phyloP scores from a whole-genome alignment of 805 yeast genomes.

The Yamadazyma laniorum region DNA sequence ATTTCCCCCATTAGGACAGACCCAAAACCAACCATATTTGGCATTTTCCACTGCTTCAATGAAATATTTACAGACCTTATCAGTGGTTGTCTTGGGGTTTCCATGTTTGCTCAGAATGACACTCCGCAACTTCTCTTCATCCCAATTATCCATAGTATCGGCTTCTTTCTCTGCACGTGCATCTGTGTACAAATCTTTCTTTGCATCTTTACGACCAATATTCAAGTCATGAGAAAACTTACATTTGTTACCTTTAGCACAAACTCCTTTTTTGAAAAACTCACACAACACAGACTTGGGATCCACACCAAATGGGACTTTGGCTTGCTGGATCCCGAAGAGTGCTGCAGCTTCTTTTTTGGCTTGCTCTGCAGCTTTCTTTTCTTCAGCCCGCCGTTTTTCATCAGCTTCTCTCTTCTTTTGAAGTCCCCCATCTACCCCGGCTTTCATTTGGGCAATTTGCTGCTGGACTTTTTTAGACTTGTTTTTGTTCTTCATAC shows the following conservation, averaged over 20 bases:
- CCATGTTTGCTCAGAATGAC: conserved; percentile 93
- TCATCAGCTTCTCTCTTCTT: conserved; percentile 76
- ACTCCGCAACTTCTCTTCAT: conserved; percentile 86
- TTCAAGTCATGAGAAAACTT: conserved; percentile 88
- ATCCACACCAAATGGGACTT: conserved; percentile 95
- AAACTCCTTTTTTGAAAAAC: conserved; percentile 79
- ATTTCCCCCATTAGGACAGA: conserved; percentile 91
- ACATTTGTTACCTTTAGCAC: conserved; percentile 83
- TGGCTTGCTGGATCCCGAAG: conserved; percentile 70
- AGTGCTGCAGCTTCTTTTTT: conserved; percentile 82
- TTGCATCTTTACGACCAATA: conserved; percentile 82
- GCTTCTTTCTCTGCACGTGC: conserved; percentile 68
- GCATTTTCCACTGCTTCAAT: conserved; percentile 97
- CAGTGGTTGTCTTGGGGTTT: conserved; percentile 90
- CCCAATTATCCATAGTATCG: conserved; percentile 97
- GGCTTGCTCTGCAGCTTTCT: conserved; percentile 88
- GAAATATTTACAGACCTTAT: conserved; percentile 88
- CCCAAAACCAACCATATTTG: conserved; percentile 99
- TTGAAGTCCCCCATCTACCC: conserved; percentile 47
- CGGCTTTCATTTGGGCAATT: conserved; percentile 42
- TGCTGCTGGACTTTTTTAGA: conserved; percentile 85
- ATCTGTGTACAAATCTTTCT: conserved; percentile 91
- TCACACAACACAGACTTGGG: conserved; percentile 93
- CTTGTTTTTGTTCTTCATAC: conserved; percentile 92
- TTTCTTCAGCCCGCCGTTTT: conserved; percentile 67